Base-by-base conservation (phyloP, 495 filamentous ascomycete species). In the Astrocystis sublimbata region DNA sequence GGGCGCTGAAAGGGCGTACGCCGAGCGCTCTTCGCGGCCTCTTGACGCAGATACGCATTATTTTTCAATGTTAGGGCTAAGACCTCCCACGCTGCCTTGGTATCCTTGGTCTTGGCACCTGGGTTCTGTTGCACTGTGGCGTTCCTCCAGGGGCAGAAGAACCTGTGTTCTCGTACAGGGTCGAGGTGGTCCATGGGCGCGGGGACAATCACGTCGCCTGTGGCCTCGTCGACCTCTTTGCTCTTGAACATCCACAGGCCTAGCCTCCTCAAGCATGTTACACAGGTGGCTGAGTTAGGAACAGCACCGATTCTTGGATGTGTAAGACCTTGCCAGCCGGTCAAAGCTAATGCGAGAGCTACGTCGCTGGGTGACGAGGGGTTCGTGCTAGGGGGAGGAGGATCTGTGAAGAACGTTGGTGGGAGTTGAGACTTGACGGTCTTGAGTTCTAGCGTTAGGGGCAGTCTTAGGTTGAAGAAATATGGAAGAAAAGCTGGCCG, bases 161-260 rank as follows among this genome's bases (percentile, higher is more conserved):
- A 88, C 70, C 91, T 82, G 68, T 93, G 90, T 67, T 91, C 88
- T 15, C 77, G 75, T 7, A 86, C 69, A 3, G 85, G 84, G 65
- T 92, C 84, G n/a, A 93, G 77, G 33, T 85, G 81, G 60, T 82
- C 82, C 73, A 91, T 83, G 8, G 83, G 77, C 6, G 83, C 78
- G 24, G 84, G 83, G 15, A 79, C 82, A 3, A 85, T 74, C 19
- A 81, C 74, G 56, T 81, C 78, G 6, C 79, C 76, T 45, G 73
- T 76, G 33, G 66, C 63, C 3, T 74, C 67, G 64, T 81, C 76
- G 30, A 84, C 66, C 61, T 81, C 75, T 62, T 83, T 85, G 65
- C 78, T 76, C 67, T 87, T 90, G 78, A 96, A 98, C 76, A 98
- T 87, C 94, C 94, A 98, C 6, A 98, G 82, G 0, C 96, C 94